Conservation (phyloP, 257 asterid genomes). For the Mitragyna speciosa region DNA sequence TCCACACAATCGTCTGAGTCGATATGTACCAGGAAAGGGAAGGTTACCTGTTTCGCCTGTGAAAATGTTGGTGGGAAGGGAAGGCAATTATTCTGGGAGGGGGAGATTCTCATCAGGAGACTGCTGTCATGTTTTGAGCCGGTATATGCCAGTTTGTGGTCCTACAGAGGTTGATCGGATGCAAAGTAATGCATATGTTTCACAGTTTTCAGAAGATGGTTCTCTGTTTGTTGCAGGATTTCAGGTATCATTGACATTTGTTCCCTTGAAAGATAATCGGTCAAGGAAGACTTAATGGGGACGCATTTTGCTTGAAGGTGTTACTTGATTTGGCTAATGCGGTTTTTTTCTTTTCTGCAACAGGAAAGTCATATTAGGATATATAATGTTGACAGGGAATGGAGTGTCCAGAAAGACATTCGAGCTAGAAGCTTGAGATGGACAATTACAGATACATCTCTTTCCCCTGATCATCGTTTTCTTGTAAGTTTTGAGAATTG, state of each 20-base stretch:
- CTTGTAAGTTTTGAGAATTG: conserved; percentile 52
- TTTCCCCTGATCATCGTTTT: conserved; percentile 84
- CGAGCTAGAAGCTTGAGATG: conserved; percentile 79
- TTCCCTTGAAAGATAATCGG: not conserved
- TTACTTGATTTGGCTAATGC: not conserved
- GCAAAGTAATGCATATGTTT: conserved; percentile 66
- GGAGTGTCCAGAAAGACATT: conserved; percentile 86
- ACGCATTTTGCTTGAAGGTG: not conserved
- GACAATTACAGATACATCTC: conserved; percentile 93
- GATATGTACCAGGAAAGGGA: conserved; percentile 43
- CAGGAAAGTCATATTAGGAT: conserved; percentile 86
- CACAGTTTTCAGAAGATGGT: conserved; percentile 89
- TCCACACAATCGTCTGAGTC: conserved; percentile 49
- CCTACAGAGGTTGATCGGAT: conserved; percentile 64
- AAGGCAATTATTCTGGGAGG: conserved; percentile 67
- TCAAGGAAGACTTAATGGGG: not conserved
- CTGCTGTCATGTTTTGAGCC: conserved; percentile 74
- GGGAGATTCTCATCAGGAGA: conserved; percentile 79
- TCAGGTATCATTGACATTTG: conserved; percentile 50
- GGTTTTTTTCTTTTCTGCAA: conserved; percentile 3
- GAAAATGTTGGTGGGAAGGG: conserved; percentile 78
- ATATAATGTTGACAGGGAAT: conserved; percentile 72
- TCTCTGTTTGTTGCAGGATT: conserved; percentile 85
- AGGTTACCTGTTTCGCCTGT: conserved; percentile 64
- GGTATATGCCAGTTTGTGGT: conserved; percentile 65